These are phyloP conservation scores for Fusarium euwallaceae DNA, from an alignment of 2,329 filamentous ascomycete species.

Conservation along the genomic window DNA sequence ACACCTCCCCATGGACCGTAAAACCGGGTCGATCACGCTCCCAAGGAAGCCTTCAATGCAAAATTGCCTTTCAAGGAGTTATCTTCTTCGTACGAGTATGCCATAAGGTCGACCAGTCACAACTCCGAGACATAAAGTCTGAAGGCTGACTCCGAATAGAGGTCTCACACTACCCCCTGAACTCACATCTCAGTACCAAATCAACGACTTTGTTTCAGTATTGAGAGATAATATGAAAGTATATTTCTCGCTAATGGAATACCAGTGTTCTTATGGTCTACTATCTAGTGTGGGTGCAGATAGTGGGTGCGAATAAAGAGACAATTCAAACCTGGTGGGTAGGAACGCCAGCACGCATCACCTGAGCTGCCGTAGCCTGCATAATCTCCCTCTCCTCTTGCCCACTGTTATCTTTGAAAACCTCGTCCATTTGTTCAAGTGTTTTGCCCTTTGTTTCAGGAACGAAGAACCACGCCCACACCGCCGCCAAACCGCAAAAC, in stretches of 20 bases:
- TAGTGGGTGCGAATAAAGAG: too few relatives aligned
- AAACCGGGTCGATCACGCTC: neutral
- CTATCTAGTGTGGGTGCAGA: neutral
- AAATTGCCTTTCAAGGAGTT: neutral
- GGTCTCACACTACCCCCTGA: neutral
- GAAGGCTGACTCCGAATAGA: neutral
- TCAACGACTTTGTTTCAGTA: too few relatives aligned
- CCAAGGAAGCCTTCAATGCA: neutral
- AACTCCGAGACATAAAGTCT: neutral
- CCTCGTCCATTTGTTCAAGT: constrained; percentile 80
- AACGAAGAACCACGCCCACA: constrained; percentile 71
- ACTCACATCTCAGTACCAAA: neutral
- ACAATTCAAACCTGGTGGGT: neutral
- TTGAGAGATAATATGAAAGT: neutral
- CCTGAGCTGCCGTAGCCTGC: constrained; percentile 1
- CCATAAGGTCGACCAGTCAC: neutral
- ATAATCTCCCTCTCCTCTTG: constrained; percentile 23
- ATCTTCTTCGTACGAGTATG: neutral
- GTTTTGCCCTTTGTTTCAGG: constrained; percentile 79
- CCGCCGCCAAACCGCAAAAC: too few relatives aligned
- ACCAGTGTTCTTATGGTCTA: too few relatives aligned
- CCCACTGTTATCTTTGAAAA: constrained; percentile 64
- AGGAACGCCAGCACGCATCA: neutral
- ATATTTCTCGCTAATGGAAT: too few relatives aligned
- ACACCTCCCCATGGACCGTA: neutral